These are phyloP conservation scores for Lactifluus pinguis DNA, from an alignment of 768 basidiomycete species.

Conservation along the genomic window DNA sequence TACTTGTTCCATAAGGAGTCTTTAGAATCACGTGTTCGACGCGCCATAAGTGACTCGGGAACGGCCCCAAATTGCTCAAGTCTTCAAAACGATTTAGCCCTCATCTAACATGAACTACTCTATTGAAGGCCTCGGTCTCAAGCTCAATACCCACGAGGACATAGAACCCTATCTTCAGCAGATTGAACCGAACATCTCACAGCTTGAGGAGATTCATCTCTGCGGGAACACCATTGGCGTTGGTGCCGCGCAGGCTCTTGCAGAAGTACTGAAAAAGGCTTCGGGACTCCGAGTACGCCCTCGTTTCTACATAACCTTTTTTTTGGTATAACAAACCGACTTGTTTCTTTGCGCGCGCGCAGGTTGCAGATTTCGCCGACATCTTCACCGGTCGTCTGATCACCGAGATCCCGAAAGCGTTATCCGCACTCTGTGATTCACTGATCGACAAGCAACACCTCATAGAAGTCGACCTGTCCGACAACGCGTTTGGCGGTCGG, in stretches of 20 bases:
- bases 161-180: constrained; percentile 63
- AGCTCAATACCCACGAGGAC: constrained; percentile 68
- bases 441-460: constrained; percentile 74
- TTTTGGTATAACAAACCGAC: background rate
- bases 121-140: constrained; percentile 61
- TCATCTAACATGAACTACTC: constrained; percentile 30
- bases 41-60: background rate
- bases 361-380: constrained; percentile 95
- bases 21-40: background rate
- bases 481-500: constrained; percentile 95
- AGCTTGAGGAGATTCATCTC: constrained; percentile 80
- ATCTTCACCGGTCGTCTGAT: constrained; percentile 98
- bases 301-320: background rate
- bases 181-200: constrained; percentile 43
- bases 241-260: constrained; percentile 79
- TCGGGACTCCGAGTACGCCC: constrained; percentile 55
- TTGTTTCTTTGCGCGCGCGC: constrained; percentile 27
- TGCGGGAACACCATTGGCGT: constrained; percentile 93
- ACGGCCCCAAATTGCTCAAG: no score
- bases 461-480: constrained; percentile 81
- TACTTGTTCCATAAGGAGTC: no score
- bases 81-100: background rate
- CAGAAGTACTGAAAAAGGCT: constrained; percentile 65
- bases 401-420: constrained; percentile 85
- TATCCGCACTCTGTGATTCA: constrained; percentile 81